Conservation (phyloP, 148 eudicot species). For the Rhododendron molle region DNA sequence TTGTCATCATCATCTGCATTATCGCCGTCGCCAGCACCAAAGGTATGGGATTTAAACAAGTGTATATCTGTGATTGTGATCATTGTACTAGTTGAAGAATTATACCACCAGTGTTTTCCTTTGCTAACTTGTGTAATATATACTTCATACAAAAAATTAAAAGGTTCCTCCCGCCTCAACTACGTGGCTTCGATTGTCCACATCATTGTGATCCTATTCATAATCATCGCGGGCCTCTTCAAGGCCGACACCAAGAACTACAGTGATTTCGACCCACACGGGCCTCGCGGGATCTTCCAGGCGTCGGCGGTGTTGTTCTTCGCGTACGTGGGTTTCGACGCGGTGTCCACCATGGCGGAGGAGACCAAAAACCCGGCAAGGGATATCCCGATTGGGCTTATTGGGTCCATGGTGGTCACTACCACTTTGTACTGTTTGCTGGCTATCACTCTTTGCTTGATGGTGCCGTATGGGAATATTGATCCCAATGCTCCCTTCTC, state of each 20-base stretch:
- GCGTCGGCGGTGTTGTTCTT: slow-evolving; percentile 62
- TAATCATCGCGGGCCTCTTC: slow-evolving; percentile 47
- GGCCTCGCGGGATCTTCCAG: slow-evolving; percentile 38
- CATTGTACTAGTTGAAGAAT: too few species aligned
- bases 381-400: slow-evolving; percentile 53
- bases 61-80: neutral
- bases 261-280: slow-evolving; percentile 23
- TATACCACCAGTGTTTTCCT: neutral
- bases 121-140: neutral
- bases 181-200: slow-evolving; percentile 46
- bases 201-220: slow-evolving; percentile 45
- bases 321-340: slow-evolving; percentile 65
- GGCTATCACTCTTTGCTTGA: slow-evolving; percentile 40
- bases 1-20: slow-evolving; percentile 29
- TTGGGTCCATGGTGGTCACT: slow-evolving; percentile 37
- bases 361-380: slow-evolving; percentile 51
- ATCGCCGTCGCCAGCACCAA: slow-evolving; percentile 43
- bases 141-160: neutral
- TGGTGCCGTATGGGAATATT: slow-evolving; percentile 37
- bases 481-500: slow-evolving; percentile 45
- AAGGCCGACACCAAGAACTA: slow-evolving; percentile 41
- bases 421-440: slow-evolving; percentile 30
- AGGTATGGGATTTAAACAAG: neutral
- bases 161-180: slow-evolving; percentile 54
- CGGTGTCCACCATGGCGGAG: slow-evolving; percentile 54